Base-by-base conservation (phyloP, 495 filamentous ascomycete genomes). In the Aspergillus egyptiacus region DNA sequence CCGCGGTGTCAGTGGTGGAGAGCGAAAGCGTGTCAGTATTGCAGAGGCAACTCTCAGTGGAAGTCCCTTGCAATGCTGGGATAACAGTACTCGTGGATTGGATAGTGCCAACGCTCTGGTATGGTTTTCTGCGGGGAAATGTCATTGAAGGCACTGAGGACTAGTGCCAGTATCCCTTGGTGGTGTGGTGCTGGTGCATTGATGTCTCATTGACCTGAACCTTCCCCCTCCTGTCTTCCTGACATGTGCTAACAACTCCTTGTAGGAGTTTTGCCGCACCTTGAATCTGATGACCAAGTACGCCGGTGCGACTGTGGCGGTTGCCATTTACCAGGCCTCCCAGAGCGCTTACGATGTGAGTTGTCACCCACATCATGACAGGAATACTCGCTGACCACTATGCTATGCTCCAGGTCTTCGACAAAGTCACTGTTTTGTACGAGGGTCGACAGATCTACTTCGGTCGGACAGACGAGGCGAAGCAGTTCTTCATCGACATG, bases 41-140 rank as follows among this genome's bases (percentile, higher is more conserved):
- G 73, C 71, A 13, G 70, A 81, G 55, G 73, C 73, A 23, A 82
- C 89, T 63, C 75, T 89, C 18, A 86, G 83, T 30, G 85, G 84
- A 44, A 84, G 82, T 40, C 82, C 81, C 44, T 67, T 95, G 8
- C 77, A 83, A 47, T 87, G 81, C 23, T 94, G 88, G 86, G 89
- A 95, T 64, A 94, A 95, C 72, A 84, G 80, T 55, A 93, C 89
- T 6, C 81, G 89, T 59, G 89, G 89, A 42, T 71, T 95, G 38
- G 89, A 95, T 58, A 86, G 86, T 37, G 85, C 83, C 17, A 94
- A 89, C 8, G 89, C 89, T 0, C 74, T 95, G 43, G 41, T 44
- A 23, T n/a, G n/a, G n/a, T n/a, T n/a, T n/a, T n/a, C n/a, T n/a
- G n/a, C n/a, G n/a, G n/a, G n/a, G n/a, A n/a, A n/a, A n/a, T n/a